phyloP scores from a whole-genome alignment of 129 eudicot genomes.

The Tagetes patula region DNA sequence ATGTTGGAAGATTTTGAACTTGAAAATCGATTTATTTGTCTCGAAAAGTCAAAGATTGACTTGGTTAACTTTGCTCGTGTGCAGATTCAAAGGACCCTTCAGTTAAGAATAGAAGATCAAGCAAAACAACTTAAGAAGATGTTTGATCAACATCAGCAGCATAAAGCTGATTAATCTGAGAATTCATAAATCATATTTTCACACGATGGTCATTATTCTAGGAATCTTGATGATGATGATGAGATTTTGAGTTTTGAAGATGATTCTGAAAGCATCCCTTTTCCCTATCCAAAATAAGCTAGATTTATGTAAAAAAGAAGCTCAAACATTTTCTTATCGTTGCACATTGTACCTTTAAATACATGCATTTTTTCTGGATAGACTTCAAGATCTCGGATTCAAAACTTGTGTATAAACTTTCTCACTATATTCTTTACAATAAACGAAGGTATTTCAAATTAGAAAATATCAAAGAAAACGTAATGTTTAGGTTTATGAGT shows the following conservation, averaged over 20 bases:
- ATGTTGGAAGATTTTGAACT: background rate
- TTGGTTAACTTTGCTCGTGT: background rate
- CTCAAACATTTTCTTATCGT: no score
- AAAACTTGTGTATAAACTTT: no score
- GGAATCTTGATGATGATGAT: conserved; percentile 20
- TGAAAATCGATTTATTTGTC: background rate
- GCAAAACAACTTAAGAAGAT: conserved; percentile 68
- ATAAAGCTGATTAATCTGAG: conserved; percentile 32
- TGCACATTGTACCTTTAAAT: no score
- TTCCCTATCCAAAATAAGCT: no score
- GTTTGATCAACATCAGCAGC: conserved; percentile 77
- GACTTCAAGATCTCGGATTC: no score
- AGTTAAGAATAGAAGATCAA: conserved; percentile 79
- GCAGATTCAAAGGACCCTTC: conserved; percentile 72
- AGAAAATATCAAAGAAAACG: no score
- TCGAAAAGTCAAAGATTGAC: conserved; percentile 29
- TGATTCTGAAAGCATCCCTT: conserved; percentile 31
- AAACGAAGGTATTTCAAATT: no score
- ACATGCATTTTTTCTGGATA: no score
- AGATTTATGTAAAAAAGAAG: no score
- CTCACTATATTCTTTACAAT: no score
- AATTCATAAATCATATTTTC: conserved; percentile 37
- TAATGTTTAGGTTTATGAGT: no score
- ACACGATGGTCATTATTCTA: conserved; percentile 28
- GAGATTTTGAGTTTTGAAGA: conserved; percentile 29